These are phyloP conservation scores for Saitozyma podzolica DNA, from an alignment of 768 basidiomycete species.

Conservation along the genomic window DNA sequence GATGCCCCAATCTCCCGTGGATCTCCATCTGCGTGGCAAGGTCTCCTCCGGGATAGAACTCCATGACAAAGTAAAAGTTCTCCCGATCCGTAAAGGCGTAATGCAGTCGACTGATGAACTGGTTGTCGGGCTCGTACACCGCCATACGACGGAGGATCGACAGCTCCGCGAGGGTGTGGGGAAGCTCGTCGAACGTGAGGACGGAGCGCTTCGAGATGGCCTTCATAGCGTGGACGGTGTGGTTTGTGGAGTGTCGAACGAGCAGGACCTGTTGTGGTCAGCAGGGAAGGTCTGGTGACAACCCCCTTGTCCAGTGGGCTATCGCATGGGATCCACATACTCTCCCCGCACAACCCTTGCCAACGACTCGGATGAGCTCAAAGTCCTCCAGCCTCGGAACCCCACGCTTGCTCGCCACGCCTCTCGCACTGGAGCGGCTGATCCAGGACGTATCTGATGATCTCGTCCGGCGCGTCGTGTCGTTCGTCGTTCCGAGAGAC, in stretches of 20 bases:
- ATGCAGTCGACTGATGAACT: slow-evolving; percentile 93
- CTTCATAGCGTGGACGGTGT: slow-evolving; percentile 85
- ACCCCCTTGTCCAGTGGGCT: not conserved
- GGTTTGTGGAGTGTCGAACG: slow-evolving; percentile 72
- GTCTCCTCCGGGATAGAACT: slow-evolving; percentile 61
- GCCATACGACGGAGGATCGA: slow-evolving; percentile 93
- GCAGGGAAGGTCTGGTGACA: not conserved
- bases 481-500: too few species aligned
- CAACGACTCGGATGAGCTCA: slow-evolving; percentile 93
- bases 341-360: slow-evolving; percentile 97
- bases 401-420: too few species aligned
- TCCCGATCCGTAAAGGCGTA: slow-evolving; percentile 99
- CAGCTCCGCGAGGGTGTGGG: slow-evolving; percentile 95
- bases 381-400: slow-evolving; percentile 70
- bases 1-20: slow-evolving; percentile 89
- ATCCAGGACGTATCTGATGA: too few species aligned
- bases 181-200: slow-evolving; percentile 90
- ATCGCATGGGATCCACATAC: slow-evolving; percentile 55
- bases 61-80: slow-evolving; percentile 95
- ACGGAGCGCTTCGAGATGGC: slow-evolving; percentile 98
- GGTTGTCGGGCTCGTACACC: slow-evolving; percentile 67
- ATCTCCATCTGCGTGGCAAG: slow-evolving; percentile 95
- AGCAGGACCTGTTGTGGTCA: slow-evolving; percentile 59
- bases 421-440: too few species aligned
- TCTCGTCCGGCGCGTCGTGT: too few species aligned